Evolutionary conservation across 2,329 filamentous ascomycete genomes (phyloP).

Genomic region (Biscogniauxia marginata): DNA sequence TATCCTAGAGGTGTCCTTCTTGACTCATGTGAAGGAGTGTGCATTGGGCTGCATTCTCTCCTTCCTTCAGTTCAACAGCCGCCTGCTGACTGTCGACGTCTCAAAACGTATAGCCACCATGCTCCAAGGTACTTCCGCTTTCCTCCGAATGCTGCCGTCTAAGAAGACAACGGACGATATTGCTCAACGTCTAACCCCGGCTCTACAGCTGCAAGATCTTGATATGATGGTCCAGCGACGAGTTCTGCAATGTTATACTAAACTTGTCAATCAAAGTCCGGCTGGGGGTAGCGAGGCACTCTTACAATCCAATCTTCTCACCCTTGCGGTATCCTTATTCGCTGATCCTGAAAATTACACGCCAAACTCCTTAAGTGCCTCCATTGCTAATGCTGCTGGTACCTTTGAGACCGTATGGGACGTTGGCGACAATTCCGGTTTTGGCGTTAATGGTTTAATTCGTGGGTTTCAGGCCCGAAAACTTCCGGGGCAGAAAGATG

Average conservation of each 20-base stretch:
- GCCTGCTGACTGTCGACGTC: constrained; percentile 87
- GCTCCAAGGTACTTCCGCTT: constrained; percentile 91
- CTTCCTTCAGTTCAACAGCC: constrained; percentile 90
- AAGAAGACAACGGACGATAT: constrained; percentile 88
- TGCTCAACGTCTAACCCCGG: constrained; percentile 76
- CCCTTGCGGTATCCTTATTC: constrained; percentile 85
- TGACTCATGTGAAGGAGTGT: constrained; percentile 93
- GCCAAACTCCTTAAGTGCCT: constrained; percentile 80
- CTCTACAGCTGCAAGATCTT: constrained; percentile 84
- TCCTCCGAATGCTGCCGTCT: constrained; percentile 77
- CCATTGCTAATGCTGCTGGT: constrained; percentile 86
- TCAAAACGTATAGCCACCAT: constrained; percentile 89
- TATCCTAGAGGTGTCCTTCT: constrained; percentile 83
- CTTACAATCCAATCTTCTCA: constrained; percentile 86
- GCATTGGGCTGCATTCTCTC: constrained; percentile 87
- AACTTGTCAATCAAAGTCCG: constrained; percentile 84
- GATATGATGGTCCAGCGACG: constrained; percentile 90
- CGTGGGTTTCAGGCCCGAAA: constrained; percentile 71
- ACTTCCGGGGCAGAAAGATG: constrained; percentile 67
- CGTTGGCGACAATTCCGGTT: constrained; percentile 88
- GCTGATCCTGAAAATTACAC: constrained; percentile 89
- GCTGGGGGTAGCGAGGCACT: constrained; percentile 81
- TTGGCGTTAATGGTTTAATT: constrained; percentile 85
- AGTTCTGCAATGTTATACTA: constrained; percentile 92
- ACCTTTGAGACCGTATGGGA: constrained; percentile 96